phyloP scores from a whole-genome alignment of 441 rosid species.

The Metrosideros polymorpha region DNA sequence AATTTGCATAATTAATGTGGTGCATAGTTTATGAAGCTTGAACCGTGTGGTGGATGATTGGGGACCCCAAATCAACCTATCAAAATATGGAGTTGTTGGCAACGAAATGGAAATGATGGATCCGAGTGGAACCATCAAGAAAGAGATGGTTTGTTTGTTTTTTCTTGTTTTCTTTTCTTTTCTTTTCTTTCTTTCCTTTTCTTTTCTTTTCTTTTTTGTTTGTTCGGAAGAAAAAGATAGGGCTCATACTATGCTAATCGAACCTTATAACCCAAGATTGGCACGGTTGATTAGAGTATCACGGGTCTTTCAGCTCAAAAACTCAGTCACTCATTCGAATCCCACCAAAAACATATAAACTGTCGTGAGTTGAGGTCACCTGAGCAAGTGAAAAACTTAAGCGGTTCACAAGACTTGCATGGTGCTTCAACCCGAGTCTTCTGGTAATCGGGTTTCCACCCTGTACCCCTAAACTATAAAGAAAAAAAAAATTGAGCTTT shows the following conservation, averaged over 20 bases:
- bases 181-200: background rate
- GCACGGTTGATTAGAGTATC: background rate
- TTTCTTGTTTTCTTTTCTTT: background rate
- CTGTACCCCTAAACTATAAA: background rate
- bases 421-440: background rate
- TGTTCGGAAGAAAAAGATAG: background rate
- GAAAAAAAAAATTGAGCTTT: background rate
- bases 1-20: background rate
- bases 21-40: background rate
- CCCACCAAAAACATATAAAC: background rate
- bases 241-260: background rate
- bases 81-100: background rate
- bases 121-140: conserved; percentile 19
- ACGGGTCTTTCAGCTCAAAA: background rate
- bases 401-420: background rate
- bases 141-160: conserved; percentile 5
- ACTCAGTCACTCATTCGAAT: background rate
- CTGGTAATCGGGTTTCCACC: background rate
- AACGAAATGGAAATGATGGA: conserved; percentile 12
- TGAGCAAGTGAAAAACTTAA: background rate
- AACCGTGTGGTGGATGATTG: background rate
- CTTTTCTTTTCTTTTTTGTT: background rate
- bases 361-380: background rate
- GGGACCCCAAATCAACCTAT: background rate
- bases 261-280: background rate